A percentile compares a stretch with the other conserved stretches of the same genome.
Conservation (phyloP, 495 filamentous ascomycete genomes). For the Penicillium flavigenum region DNA sequence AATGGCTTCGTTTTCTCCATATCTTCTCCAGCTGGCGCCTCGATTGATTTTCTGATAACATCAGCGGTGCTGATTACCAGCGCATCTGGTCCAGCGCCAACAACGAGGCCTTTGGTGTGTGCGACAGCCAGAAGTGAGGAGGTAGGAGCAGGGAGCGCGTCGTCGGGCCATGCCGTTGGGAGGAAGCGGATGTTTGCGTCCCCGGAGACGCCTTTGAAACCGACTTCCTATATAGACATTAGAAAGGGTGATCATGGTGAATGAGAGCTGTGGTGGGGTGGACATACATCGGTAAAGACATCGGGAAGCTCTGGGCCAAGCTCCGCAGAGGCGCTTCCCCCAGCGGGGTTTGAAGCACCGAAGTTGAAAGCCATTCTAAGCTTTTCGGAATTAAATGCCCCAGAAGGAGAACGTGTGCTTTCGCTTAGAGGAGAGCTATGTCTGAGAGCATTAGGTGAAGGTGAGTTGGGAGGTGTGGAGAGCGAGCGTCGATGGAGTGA, state of each 20-base stretch:
- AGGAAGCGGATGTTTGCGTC: conserved; percentile 81
- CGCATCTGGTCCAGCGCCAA: conserved; percentile 79
- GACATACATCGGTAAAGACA: conserved; percentile 48
- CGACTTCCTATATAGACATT: conserved; percentile 59
- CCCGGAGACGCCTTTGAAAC: conserved; percentile 75
- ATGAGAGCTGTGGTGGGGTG: conserved; percentile 3
- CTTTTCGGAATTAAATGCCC: conserved; percentile 30
- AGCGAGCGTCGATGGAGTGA: conserved; percentile 46
- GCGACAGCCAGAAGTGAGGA: conserved; percentile 86
- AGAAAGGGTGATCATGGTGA: conserved; percentile 6
- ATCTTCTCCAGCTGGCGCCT: conserved; percentile 53
- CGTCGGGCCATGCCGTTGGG: conserved; percentile 72
- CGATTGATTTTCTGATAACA: conserved; percentile 72
- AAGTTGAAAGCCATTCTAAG: conserved; percentile 71
- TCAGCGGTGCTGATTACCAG: conserved; percentile 77
- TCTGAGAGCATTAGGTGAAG: conserved; percentile 42
- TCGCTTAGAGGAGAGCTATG: conserved; percentile 37
- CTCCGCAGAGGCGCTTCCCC: conserved; percentile 33
- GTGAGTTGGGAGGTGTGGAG: conserved; percentile 32
- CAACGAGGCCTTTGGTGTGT: conserved; percentile 74
- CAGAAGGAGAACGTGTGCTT: conserved; percentile 40
- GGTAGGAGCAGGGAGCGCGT: conserved; percentile 71
- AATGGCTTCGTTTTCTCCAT: conserved; percentile 66
- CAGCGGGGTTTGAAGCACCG: conserved; percentile 33
- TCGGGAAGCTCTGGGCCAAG: conserved; percentile 48